Conservation (phyloP, 2,329 filamentous ascomycete species). For the Colletotrichum eleusines region DNA sequence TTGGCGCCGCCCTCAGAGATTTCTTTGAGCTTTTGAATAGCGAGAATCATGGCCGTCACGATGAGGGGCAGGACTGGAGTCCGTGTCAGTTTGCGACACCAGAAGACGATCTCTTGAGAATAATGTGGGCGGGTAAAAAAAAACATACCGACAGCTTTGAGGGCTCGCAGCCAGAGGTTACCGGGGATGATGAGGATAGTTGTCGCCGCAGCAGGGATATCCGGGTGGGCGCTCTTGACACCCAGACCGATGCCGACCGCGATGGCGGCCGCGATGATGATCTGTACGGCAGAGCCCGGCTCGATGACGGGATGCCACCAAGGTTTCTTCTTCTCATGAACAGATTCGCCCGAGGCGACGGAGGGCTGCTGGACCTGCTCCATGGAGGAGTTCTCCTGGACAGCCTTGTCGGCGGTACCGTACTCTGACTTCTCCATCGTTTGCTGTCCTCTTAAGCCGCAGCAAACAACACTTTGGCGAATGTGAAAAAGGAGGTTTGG, state of each 20-base stretch:
- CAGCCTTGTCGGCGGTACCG: constrained; percentile 34
- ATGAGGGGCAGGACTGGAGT: constrained; percentile 62
- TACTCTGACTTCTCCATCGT: constrained; percentile 41
- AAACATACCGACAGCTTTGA: constrained; percentile 60
- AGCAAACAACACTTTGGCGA: background rate
- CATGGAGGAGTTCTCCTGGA: constrained; percentile 43
- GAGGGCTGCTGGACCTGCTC: constrained; percentile 37
- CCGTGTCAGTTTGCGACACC: constrained; percentile 2
- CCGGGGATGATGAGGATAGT: constrained; percentile 62
- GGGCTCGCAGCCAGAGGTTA: constrained; percentile 61
- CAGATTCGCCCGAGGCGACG: constrained; percentile 28
- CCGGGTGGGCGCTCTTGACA: constrained; percentile 56
- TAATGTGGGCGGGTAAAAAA: background rate
- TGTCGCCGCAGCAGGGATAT: constrained; percentile 57
- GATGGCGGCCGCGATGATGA: constrained; percentile 61
- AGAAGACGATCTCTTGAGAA: background rate
- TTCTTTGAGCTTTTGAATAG: constrained; percentile 60
- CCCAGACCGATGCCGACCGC: constrained; percentile 63
- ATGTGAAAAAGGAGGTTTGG: background rate
- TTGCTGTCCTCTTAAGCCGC: background rate
- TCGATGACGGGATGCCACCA: constrained; percentile 55
- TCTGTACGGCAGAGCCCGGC: constrained; percentile 62
- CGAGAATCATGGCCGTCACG: constrained; percentile 64
- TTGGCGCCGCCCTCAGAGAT: constrained; percentile 58
- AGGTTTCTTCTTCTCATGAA: constrained; percentile 47